These are phyloP conservation scores for Tuctoria greenei DNA, from an alignment of 176 grass and related monocot genomes.

Conservation along the genomic window DNA sequence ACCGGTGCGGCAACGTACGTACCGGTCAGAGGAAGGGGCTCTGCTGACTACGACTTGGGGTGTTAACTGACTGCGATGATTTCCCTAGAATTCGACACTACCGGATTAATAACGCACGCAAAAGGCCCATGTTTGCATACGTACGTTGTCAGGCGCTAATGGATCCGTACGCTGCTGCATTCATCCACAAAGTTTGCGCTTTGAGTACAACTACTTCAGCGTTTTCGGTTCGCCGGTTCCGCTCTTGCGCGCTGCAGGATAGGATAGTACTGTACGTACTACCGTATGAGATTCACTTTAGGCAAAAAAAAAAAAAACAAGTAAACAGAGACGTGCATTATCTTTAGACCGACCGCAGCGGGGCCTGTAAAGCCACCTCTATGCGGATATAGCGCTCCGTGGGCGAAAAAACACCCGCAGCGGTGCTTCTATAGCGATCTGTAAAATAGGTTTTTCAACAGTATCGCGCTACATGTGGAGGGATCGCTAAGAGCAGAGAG, in stretches of 20 bases:
- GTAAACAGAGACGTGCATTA: background rate
- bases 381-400: no score
- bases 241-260: conserved; percentile 7
- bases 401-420: no score
- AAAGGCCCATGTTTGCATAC: background rate
- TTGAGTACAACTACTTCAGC: background rate
- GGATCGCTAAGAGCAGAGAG: no score
- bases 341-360: no score
- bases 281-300: conserved; percentile 18
- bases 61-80: background rate
- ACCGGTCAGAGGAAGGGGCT: background rate
- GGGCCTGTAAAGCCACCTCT: no score
- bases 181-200: no score
- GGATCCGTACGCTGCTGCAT: background rate
- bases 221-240: background rate
- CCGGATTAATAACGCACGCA: background rate
- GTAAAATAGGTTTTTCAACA: no score
- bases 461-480: no score
- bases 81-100: background rate
- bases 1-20: no score
- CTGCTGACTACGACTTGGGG: background rate
- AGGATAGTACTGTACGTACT: no score
- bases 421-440: no score
- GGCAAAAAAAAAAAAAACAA: no score
- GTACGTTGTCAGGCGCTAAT: background rate